Conservation (phyloP, 2,329 filamentous ascomycete genomes). For the Phaeosphaeriaceae sp. region DNA sequence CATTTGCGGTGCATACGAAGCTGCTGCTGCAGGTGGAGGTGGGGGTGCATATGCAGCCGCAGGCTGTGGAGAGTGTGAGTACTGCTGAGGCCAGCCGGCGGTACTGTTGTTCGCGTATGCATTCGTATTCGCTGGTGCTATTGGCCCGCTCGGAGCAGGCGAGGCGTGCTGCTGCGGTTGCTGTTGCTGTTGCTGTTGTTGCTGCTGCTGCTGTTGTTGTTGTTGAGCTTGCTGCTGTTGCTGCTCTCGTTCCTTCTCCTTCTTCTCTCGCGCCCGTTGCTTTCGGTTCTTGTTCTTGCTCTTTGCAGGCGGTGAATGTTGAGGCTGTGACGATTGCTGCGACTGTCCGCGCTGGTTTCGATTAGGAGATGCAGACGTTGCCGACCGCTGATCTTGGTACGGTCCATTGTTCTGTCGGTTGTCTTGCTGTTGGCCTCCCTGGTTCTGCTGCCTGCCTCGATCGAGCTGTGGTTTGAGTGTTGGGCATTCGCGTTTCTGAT, state of each 20-base stretch:
- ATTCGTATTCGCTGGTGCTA: constrained; percentile 18
- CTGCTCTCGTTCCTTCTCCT: constrained; percentile 28
- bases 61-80: constrained; percentile 24
- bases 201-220: constrained; percentile 25
- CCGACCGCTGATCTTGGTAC: constrained; percentile 35
- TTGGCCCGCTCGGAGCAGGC: constrained; percentile 22
- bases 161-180: constrained; percentile 26
- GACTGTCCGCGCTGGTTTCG: constrained; percentile 28
- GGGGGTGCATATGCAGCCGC: constrained; percentile 21
- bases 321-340: constrained; percentile 21
- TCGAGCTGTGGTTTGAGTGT: constrained; percentile 32
- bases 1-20: constrained; percentile 21
- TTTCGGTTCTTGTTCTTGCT: constrained; percentile 42
- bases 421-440: constrained; percentile 27
- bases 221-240: constrained; percentile 12
- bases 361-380: constrained; percentile 35
- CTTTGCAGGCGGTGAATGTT: constrained; percentile 23
- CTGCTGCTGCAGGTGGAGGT: constrained; percentile 23
- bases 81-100: constrained; percentile 28
- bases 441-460: constrained; percentile 29
- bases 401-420: constrained; percentile 24
- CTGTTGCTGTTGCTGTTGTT: constrained; percentile 19
- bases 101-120: constrained; percentile 30
- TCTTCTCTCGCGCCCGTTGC: constrained; percentile 36
- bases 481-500: constrained; percentile 25